Evolutionary conservation across 768 basidiomycete species (phyloP).

Genomic region (Serendipita indica): DNA sequence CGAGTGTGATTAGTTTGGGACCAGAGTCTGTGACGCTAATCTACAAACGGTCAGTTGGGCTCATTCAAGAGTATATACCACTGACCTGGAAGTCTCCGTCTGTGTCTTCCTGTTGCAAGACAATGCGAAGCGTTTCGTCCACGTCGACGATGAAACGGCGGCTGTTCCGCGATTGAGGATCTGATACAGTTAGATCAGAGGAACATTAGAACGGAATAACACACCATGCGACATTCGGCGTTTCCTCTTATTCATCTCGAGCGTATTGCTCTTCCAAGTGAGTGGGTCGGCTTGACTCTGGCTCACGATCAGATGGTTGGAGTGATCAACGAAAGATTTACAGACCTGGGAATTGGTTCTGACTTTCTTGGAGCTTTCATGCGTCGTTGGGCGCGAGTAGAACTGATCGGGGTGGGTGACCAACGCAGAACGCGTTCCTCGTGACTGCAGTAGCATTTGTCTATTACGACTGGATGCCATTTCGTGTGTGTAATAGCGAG

Average conservation of each 20-base stretch:
- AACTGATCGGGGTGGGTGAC: slow-evolving; percentile 1
- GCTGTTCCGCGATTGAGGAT: slow-evolving; percentile 51
- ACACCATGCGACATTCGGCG: slow-evolving; percentile 72
- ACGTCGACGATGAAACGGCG: slow-evolving; percentile 93
- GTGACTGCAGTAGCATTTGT: slow-evolving; percentile 5
- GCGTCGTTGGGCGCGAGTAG: not conserved
- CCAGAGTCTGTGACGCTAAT: slow-evolving; percentile 94
- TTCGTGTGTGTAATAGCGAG: not conserved
- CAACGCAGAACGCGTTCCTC: not conserved
- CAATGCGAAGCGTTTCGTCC: slow-evolving; percentile 91
- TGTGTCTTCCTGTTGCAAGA: slow-evolving; percentile 96
- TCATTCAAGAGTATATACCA: not conserved
- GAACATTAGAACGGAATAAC: slow-evolving; percentile 2
- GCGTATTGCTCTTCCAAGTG: not conserved
- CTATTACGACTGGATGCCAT: slow-evolving; percentile 8
- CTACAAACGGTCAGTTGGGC: slow-evolving; percentile 19
- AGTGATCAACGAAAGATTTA: not conserved
- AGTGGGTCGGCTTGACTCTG: slow-evolving; percentile 8
- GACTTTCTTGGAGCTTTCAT: slow-evolving; percentile 6
- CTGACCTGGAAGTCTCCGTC: slow-evolving; percentile 78
- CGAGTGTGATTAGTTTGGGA: slow-evolving; percentile 89
- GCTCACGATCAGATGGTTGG: not conserved
- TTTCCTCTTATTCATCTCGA: slow-evolving; percentile 33
- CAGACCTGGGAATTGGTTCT: not conserved
- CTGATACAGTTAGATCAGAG: slow-evolving; percentile 39